Percentiles rank a stretch among this genome's conserved stretches.
phyloP scores from a whole-genome alignment of 306 rosid genomes.

The Sesbania bispinosa region DNA sequence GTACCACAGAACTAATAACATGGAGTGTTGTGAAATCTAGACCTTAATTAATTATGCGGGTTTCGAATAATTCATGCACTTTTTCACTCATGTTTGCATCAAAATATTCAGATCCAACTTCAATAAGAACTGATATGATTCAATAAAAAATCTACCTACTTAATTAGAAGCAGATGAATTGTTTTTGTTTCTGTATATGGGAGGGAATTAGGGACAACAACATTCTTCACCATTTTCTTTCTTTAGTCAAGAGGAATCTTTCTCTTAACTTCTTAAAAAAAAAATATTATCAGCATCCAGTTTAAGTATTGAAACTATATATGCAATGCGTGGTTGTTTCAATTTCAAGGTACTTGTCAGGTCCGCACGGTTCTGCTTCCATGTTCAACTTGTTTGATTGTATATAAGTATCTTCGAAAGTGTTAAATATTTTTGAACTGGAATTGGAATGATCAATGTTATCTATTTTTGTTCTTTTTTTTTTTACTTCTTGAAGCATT shows the following conservation, averaged over 20 bases:
- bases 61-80: neutral
- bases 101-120: neutral
- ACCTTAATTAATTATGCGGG: neutral
- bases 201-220: too few species aligned
- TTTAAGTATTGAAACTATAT: too few species aligned
- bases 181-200: too few species aligned
- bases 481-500: neutral
- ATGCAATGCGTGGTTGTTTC: conserved; percentile 46
- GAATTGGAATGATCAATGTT: neutral
- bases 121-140: neutral
- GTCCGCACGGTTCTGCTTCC: too few species aligned
- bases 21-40: conserved; percentile 31
- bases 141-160: neutral
- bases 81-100: neutral
- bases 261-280: too few species aligned
- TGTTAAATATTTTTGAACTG: neutral
- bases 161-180: neutral
- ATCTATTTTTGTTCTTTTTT: neutral
- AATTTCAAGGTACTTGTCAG: conserved; percentile 86
- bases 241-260: too few species aligned
- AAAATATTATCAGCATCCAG: too few species aligned
- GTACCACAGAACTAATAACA: neutral
- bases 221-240: too few species aligned
- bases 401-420: neutral
- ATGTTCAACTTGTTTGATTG: conserved; percentile 25